Percentiles rank a stretch among this genome's conserved stretches.
Conservation (phyloP, 257 asterid genomes). For the Cruciata laevipes region DNA sequence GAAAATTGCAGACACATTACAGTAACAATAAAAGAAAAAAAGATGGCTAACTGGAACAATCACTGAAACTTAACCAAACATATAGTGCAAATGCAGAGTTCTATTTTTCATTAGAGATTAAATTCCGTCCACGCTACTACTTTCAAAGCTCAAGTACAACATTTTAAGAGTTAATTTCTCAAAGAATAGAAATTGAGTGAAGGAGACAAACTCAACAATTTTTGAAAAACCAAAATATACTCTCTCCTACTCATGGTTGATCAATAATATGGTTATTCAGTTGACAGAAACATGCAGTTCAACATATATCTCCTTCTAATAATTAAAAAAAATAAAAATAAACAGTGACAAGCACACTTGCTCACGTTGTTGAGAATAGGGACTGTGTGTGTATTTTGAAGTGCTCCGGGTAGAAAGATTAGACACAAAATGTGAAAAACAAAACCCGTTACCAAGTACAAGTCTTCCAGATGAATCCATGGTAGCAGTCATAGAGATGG, state of each 20-base stretch:
- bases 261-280: not conserved
- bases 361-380: not conserved
- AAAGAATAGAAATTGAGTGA: not conserved
- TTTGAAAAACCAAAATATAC: too few relatives aligned
- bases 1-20: constrained; percentile 7
- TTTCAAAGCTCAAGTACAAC: not conserved
- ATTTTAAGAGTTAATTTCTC: not conserved
- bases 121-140: not conserved
- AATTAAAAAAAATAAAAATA: too few relatives aligned
- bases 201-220: not conserved
- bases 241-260: not conserved
- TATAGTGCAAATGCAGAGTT: not conserved
- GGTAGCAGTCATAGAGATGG: constrained; percentile 93
- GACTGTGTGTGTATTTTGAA: not conserved
- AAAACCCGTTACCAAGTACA: constrained; percentile 57
- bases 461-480: constrained; percentile 77
- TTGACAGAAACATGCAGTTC: not conserved
- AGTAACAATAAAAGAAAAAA: too few relatives aligned
- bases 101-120: not conserved
- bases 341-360: not conserved
- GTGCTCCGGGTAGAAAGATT: not conserved
- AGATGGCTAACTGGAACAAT: too few relatives aligned
- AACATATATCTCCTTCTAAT: not conserved
- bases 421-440: not conserved
- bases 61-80: not conserved